Evolutionary conservation across 2,329 filamentous ascomycete genomes (phyloP).

Genomic region (Colletotrichum australisinense): DNA sequence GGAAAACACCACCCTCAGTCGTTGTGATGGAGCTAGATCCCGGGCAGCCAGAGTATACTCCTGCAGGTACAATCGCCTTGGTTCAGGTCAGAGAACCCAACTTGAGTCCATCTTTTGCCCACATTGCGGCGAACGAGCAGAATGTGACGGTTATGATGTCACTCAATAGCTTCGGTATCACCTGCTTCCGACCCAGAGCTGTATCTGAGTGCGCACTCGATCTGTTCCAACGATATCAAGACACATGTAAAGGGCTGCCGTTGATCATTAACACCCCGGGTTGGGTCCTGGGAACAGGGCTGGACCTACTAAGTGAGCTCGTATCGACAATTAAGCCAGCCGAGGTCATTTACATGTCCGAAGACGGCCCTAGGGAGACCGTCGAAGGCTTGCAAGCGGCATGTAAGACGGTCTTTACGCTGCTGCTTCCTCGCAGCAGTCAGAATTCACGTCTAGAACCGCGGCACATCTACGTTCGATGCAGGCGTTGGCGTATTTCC

Average conservation of each 20-base stretch:
- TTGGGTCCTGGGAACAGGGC: conserved; percentile 78
- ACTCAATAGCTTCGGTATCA: conserved; percentile 73
- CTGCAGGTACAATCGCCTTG: conserved; percentile 77
- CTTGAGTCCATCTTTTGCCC: conserved; percentile 75
- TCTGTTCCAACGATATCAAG: conserved; percentile 68
- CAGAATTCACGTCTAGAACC: conserved; percentile 67
- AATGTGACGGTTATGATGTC: conserved; percentile 60
- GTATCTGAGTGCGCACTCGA: conserved; percentile 74
- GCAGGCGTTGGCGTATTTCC: conserved; percentile 86
- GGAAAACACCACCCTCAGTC: conserved; percentile 46
- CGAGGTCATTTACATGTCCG: conserved; percentile 76
- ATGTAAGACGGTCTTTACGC: conserved; percentile 56
- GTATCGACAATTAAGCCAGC: conserved; percentile 65
- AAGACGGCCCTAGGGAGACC: conserved; percentile 68
- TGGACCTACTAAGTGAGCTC: conserved; percentile 72
- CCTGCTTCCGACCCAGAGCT: conserved; percentile 75
- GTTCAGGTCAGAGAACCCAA: conserved; percentile 70
- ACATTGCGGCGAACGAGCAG: conserved; percentile 52
- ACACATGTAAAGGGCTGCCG: conserved; percentile 56
- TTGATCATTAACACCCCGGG: conserved; percentile 81
- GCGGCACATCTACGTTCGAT: conserved; percentile 76
- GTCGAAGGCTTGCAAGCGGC: conserved; percentile 63
- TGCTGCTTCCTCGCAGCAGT: conserved; percentile 70
- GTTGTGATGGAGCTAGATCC: conserved; percentile 78
- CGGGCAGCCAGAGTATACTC: conserved; percentile 79